Base-by-base conservation (phyloP, 1,284 basidiomycete genomes). In the Rhizoctonia solani region DNA sequence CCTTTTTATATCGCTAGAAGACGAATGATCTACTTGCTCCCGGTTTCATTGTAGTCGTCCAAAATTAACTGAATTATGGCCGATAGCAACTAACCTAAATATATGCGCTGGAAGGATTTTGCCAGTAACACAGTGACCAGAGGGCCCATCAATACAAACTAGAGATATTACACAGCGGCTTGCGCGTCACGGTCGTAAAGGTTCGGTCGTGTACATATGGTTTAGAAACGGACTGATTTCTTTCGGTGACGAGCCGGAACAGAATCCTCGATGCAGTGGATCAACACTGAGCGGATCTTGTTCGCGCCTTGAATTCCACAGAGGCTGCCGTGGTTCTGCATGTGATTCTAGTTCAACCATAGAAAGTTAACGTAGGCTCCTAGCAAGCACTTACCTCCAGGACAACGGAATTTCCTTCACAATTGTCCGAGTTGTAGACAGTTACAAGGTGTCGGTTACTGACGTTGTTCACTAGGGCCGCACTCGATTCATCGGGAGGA, bases 1-100 rank as follows among this genome's bases (percentile, higher is more conserved):
- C 75, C 76, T 93, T 74, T 88, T 86, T 72, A 87, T 92, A 71
- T 87, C 83, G 8, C 58, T 77, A 41, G 56, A 49, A n/a, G 44
- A 32, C 5, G 37, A 39, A 39, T 39, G 16, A 39, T 16, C 16
- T 37, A 44, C 13, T 47, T 6, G 19, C 9, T 8, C 23, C 6
- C 14, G 44, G 11, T 19, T 21, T 8, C 19, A 21, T 47, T n/a
- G n/a, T n/a, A 47, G 19, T 47, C 11, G 21, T 21, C 11, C 11
- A 13, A 47, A 6, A 47, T 47, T 47, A 55, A 39, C 21, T 41
- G 34, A 55, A 54, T n/a, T 32, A 55, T 23, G 34, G 9, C 16
- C 16, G 37, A 39, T 39, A 8, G 9, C 37, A 16, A 39, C 37
- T 16, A 16, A n/a, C n/a, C n/a, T n/a, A n/a, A n/a, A n/a, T n/a